phyloP scores from a whole-genome alignment of 2,329 filamentous ascomycete species.

The Phialophora tarda region DNA sequence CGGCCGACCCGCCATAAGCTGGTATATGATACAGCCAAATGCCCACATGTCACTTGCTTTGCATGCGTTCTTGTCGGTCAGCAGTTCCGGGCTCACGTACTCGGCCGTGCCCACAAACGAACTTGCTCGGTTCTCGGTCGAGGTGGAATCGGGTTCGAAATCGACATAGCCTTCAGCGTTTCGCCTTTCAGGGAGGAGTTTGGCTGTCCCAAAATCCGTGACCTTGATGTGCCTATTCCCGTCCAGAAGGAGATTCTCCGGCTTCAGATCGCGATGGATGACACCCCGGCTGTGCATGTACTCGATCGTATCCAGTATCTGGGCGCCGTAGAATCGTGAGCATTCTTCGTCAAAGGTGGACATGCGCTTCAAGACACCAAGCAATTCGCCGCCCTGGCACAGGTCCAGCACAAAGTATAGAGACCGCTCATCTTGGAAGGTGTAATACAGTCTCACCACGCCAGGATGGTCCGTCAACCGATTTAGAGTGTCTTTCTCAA shows the following conservation, averaged over 20 bases:
- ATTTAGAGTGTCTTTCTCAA: conserved; percentile 97
- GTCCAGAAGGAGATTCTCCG: conserved; percentile 94
- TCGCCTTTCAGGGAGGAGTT: conserved; percentile 69
- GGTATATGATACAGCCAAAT: conserved; percentile 97
- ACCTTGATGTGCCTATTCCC: conserved; percentile 98
- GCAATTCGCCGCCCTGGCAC: conserved; percentile 86
- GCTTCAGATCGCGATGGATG: conserved; percentile 95
- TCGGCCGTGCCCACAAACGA: conserved; percentile 98
- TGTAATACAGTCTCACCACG: conserved; percentile 96
- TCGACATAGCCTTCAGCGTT: conserved; percentile 50
- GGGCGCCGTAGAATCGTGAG: conserved; percentile 88
- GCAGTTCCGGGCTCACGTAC: conserved; percentile 95
- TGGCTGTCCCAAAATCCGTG: conserved; percentile 98
- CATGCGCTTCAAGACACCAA: conserved; percentile 92
- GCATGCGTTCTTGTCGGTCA: conserved; percentile 95
- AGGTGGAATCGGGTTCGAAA: conserved; percentile 52
- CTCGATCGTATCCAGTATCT: conserved; percentile 93
- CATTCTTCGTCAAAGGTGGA: conserved; percentile 95
- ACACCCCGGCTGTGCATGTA: conserved; percentile 98
- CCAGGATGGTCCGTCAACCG: conserved; percentile 94
- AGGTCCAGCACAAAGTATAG: conserved; percentile 96
- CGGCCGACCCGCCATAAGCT: conserved; percentile 90
- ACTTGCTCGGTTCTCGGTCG: conserved; percentile 69
- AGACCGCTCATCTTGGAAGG: conserved; percentile 94
- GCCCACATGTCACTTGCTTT: conserved; percentile 98